Base-by-base conservation (phyloP, 179 eudicot genomes). In the Sideroxylon spinosum region DNA sequence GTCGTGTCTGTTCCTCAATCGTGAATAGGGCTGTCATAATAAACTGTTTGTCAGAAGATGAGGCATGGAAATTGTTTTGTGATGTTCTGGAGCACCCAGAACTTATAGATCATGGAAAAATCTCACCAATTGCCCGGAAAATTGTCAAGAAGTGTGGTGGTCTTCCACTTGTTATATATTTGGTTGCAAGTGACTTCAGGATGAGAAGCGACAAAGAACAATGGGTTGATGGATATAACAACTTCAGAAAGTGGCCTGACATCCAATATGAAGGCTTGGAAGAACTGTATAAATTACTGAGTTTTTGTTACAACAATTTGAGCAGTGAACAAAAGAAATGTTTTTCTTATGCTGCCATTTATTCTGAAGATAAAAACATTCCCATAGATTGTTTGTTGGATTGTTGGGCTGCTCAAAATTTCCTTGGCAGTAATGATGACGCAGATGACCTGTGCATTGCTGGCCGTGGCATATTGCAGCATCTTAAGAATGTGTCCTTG, bases 301-400 rank as follows among this genome's bases (percentile, higher is more conserved):
- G 56, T 14, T 78, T 68, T n/a, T n/a, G n/a, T n/a, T n/a, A n/a
- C n/a, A n/a, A 78, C 44, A 28, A 59, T 17, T 60, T 78, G 68
- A 10, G 59, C 48, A 22, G 13, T 13, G 60, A 44, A 29, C 75
- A 69, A 32, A 69, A 70, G 59, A 50, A 52, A 1, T 78, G 75
- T 37, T 78, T 69, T 60, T 61, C 46, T 23, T 78, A 70, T 22
- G 72, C 75, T 60, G 75, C 76, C 0, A 46, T 78, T 32, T 70
- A 78, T 70, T 6, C 80, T 22, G 80, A 78, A 68, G 80, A 78
- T 50, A 70, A 37, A 11, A 67, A 77, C 25, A 77, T 77, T 7
- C 57, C 44, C 46, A 22, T 25, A 53, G 66, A 55, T 25, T 20
- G 55, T 20, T 55, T 77, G 52, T 32, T 77, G 55, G 74, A 77